A percentile compares a stretch with the other conserved stretches of the same genome.
These are phyloP conservation scores for Smittium mucronatum DNA, from an alignment of 371 early-diverging fungal species.

Conservation along the genomic window DNA sequence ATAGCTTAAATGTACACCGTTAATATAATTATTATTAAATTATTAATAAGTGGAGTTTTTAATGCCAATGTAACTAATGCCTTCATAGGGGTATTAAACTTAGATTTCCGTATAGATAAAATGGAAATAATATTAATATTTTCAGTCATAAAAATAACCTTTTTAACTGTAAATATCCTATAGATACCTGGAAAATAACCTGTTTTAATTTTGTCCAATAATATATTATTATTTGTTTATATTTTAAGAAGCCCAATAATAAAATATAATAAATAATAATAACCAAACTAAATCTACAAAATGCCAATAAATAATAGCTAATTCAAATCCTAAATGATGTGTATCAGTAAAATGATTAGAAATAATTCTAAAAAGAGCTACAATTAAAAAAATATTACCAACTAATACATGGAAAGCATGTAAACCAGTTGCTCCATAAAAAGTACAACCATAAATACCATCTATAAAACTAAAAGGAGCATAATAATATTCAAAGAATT, in stretches of 20 bases:
- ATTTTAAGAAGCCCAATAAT: constrained; percentile 23
- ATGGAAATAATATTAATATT: constrained; percentile 13
- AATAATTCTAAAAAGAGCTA: constrained; percentile 25
- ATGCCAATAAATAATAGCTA: constrained; percentile 17
- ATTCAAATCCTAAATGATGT: constrained; percentile 17
- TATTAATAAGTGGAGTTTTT: neutral
- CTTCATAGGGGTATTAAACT: constrained; percentile 15
- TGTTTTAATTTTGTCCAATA: too few species aligned
- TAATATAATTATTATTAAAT: constrained; percentile 8
- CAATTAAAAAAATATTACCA: constrained; percentile 31
- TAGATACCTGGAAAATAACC: too few species aligned
- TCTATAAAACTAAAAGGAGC: constrained; percentile 27
- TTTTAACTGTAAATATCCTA: too few species aligned
- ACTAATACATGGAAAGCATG: constrained; percentile 31
- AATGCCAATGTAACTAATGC: constrained; percentile 14
- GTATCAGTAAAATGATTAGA: constrained; percentile 15
- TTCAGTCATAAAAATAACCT: constrained; percentile 13
- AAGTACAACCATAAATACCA: constrained; percentile 29
- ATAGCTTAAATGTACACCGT: constrained; percentile 14
- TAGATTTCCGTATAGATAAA: constrained; percentile 13
- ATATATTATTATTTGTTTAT: too few species aligned
- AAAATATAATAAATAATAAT: constrained; percentile 25
- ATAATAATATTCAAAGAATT: constrained; percentile 23
- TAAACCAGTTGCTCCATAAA: constrained; percentile 30
- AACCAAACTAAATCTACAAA: constrained; percentile 15